phyloP scores from a whole-genome alignment of 768 basidiomycete genomes.

The Boletus tomentosulus region DNA sequence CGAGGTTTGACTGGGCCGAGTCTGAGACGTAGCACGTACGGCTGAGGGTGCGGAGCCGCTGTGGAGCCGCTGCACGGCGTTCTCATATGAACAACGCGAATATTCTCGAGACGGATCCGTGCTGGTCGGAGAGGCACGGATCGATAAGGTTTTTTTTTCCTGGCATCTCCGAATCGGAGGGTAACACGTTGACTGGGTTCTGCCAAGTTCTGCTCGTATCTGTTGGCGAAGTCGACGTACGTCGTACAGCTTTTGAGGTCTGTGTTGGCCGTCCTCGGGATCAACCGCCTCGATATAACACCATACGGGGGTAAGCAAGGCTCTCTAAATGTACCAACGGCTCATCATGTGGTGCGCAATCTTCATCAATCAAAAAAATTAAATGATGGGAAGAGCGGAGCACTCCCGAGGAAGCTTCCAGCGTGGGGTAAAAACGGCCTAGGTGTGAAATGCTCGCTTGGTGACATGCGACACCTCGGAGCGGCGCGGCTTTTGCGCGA shows the following conservation, averaged over 20 bases:
- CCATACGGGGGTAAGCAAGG: background rate
- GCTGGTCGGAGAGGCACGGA: background rate
- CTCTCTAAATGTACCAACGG: background rate
- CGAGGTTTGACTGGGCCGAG: background rate
- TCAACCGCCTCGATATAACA: background rate
- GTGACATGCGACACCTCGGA: background rate
- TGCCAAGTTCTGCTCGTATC: background rate
- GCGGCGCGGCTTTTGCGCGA: background rate
- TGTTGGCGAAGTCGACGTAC: background rate
- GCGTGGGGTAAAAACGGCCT: background rate
- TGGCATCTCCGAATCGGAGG: background rate
- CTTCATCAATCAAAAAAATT: background rate
- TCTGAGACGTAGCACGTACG: background rate
- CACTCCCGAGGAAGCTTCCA: background rate
- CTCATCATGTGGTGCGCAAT: background rate
- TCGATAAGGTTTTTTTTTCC: background rate
- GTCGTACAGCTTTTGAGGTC: background rate
- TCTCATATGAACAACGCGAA: background rate
- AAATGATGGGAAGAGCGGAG: no score
- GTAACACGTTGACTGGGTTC: background rate
- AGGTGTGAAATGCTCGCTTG: background rate
- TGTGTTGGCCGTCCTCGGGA: background rate
- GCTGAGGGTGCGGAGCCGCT: constrained; percentile 1
- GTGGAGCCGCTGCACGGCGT: background rate
- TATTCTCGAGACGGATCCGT: background rate